Base-by-base conservation (phyloP, 768 basidiomycete genomes). In the Coprinellus aureogranulatus region DNA sequence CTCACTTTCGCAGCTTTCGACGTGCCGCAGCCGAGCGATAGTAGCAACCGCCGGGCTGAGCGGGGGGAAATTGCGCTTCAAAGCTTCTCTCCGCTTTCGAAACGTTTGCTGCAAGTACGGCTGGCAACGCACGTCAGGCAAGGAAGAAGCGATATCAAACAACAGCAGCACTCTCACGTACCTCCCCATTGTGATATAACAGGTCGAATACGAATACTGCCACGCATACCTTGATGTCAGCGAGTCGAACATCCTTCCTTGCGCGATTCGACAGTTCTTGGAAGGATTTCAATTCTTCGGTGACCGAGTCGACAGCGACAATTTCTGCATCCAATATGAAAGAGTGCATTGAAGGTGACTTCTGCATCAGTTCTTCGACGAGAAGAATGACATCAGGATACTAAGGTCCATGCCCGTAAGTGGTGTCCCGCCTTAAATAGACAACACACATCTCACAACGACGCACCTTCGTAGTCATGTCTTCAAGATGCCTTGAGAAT, bases 151-250 rank as follows among this genome's bases (percentile, higher is more conserved):
- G 26, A 44, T 27, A 30, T 20, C 54, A 37, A 28, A 54, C 42
- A 47, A 60, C 39, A 55, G 55, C 40, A 34, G 30, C 8, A 66
- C 84, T 70, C 60, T n/a, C n/a, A n/a, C n/a, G n/a, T n/a, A 92
- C 94, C 75, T 87, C 72, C 59, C 83, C 87, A 70, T 96, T 87
- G 47, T 92, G 74, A 65, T 86, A 86, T 91, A 97, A 90, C 58
- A 96, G 64, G 73, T 97, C 94, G 69, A 96, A 97, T 0, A 83
- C 88, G 69, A 83, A 95, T 2, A 96, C 80, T n/a, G 88, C 88
- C 1, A 96, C 91, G 25, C 84, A 71, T 41, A 95, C 81, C 60
- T 83, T 87, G 65, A 97, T 81, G 64, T 94, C 84, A 58, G 81
- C 78, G 5, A 92, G 69, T 55, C 82, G 72, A 30, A 94, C 94